Base-by-base conservation (phyloP, 2,329 filamentous ascomycete species). In the Penicillium sp. region DNA sequence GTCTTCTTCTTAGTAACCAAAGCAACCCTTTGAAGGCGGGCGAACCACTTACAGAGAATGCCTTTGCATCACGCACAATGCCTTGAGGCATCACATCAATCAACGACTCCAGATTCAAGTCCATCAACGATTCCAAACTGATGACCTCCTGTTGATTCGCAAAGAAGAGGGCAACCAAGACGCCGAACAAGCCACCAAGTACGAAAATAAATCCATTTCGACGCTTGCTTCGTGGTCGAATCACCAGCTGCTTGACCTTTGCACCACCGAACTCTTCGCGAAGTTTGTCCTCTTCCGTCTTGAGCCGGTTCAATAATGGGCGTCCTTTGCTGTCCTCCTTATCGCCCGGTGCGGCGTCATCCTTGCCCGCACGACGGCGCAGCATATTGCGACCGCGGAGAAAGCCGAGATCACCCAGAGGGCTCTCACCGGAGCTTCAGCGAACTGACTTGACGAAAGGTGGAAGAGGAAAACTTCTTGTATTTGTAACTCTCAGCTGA, bases 81-180 rank as follows among this genome's bases (percentile, higher is more conserved):
- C 87, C 86, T 3, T 88, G 87, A 0, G 93, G 93, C 34, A 98
- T 77, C 0, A 87, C 89, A 68, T 97, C 93, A 47, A 95, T 77
- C 48, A 97, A 71, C 52, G 82, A 85, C 57, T 96, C 90, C 71
- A 98, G 80, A 63, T 88, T 93, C 62, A 88, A 66, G 53, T 84
- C 79, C 62, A 80, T 74, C 54, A 85, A 62, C 41, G 87, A 76
- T 49, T 91, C 88, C 54, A 96, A 76, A 52, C 89, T 89, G 54
- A 96, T 90, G 53, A 97, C 78, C 63, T 96, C 90, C 70, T 90
- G 93, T 66, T 80, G 87, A 56, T 86, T 85, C 28, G 90, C 91
- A 59, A 98, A 93, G 69, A 95, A 90, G 28, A 90, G 85, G 1
- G 93, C 93, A 2, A 85, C 78, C n/a, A 95, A 73, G 47, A 98